Evolutionary conservation across 139 green algal species (phyloP), one percentile per base, ranked within the genome.

Genomic region (Klebsormidium nitens): DNA sequence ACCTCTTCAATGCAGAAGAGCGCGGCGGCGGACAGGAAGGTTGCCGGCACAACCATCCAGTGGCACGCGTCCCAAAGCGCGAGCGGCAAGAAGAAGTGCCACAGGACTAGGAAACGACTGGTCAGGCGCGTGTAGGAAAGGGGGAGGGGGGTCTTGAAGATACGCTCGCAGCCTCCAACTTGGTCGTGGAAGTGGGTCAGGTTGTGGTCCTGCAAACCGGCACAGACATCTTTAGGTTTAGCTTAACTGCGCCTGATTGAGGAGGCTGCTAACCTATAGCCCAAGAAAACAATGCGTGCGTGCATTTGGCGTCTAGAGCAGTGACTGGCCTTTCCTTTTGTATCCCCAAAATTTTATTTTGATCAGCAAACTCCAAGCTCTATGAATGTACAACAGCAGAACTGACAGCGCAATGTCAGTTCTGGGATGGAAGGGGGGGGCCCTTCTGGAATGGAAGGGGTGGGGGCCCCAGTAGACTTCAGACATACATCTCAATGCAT

Each of bases 1-100:
- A 64, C 70, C 39, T 77, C 70, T 35, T 77, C 70, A 34, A 77
- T 49, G 39, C 60, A 72, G 70, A 77, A 77, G 46, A 77, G 38
- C 4, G 56, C 38, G 1, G 70, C 60, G 23, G 70, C 49, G 35
- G 34, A 47, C 2, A 75, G 28, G 37, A 60, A 31, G 34, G 70
- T 75, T 11, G 56, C 55, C 6, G 70, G 70, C 11, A 77, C 44
- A 32, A 49, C 64, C 34, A 64, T n/a, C 70, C 63, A 75, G 39
- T 48, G n/a, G 62, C 67, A 75, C 11, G 31, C 69, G 14, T 67
- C n/a, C 86, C 87, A 96, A 48, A 96, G 78, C 0, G 83, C 82
- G 6, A 94, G 55, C 17, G 91, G 91, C 75, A 96, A 78, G 59
- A 88, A 76, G 28, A 79, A 52, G 49, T 96, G 87, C 85, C 84